Conservation (phyloP, 78 protist species). For the Acrasis kona region DNA sequence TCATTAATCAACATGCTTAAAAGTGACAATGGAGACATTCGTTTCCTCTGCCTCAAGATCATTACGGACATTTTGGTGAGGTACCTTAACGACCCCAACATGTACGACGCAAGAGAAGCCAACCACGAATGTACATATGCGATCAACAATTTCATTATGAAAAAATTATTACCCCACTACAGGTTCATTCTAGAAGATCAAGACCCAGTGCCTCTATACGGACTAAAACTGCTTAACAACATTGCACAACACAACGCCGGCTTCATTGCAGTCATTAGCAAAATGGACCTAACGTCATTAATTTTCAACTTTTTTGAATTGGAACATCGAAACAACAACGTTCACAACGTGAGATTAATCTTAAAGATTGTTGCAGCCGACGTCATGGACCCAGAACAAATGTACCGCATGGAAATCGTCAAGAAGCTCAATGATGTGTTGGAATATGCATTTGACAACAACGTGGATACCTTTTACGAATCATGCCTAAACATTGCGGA, state of each 20-base stretch:
- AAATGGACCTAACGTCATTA: background rate
- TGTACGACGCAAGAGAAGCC: background rate
- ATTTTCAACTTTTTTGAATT: constrained; percentile 7
- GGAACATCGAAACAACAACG: constrained; percentile 23
- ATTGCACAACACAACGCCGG: background rate
- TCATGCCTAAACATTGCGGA: constrained; percentile 15
- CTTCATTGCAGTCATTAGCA: background rate
- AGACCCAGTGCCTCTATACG: constrained; percentile 23
- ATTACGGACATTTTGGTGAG: constrained; percentile 4
- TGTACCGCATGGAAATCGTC: constrained; percentile 1
- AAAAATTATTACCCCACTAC: background rate
- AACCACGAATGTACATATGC: background rate
- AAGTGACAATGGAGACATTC: constrained; percentile 6
- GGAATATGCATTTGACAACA: constrained; percentile 11
- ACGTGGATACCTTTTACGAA: constrained; percentile 10
- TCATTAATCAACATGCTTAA: background rate
- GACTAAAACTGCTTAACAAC: constrained; percentile 7
- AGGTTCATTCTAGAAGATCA: constrained; percentile 6
- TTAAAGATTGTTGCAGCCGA: background rate
- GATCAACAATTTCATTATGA: background rate
- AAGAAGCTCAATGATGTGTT: constrained; percentile 2
- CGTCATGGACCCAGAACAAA: background rate
- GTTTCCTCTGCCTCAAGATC: constrained; percentile 14
- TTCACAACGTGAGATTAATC: constrained; percentile 7
- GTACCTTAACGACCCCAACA: background rate